Conservation (phyloP, 768 basidiomycete species). For the Calvatia gigantea region DNA sequence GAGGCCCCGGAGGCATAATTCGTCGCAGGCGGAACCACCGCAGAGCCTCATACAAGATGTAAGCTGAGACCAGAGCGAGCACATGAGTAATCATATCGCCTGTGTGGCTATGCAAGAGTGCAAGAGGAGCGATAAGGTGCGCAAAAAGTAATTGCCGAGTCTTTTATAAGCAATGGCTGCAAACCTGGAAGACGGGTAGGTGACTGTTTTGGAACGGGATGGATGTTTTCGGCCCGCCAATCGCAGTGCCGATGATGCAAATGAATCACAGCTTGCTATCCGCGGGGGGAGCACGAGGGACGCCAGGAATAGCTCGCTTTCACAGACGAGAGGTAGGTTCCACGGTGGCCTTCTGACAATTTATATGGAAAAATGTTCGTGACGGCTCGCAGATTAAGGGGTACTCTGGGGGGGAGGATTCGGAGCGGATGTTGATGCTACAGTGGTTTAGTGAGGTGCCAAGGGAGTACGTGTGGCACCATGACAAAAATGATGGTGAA, state of each 20-base stretch:
- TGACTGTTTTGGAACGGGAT: neutral
- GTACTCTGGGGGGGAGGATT: no score
- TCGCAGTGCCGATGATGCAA: neutral
- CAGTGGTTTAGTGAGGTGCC: no score
- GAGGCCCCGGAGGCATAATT: conserved; percentile 43
- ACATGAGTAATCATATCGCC: neutral
- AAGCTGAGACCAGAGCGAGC: conserved; percentile 11
- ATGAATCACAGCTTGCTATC: no score
- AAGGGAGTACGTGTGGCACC: no score
- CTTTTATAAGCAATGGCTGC: neutral
- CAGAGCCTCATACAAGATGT: conserved; percentile 19
- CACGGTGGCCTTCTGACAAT: no score
- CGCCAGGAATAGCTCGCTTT: neutral
- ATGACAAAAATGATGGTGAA: no score
- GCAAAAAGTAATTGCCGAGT: no score
- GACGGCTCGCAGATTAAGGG: no score
- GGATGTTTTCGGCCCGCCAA: neutral
- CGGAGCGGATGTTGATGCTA: no score
- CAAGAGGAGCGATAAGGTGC: neutral
- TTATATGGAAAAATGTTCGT: no score
- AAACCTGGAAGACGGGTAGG: neutral
- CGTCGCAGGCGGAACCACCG: conserved; percentile 28
- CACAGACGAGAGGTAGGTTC: neutral
- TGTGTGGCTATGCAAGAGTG: neutral
- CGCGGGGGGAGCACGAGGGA: neutral